Base-by-base conservation (phyloP, 306 rosid genomes). In the Glycine tomentella region DNA sequence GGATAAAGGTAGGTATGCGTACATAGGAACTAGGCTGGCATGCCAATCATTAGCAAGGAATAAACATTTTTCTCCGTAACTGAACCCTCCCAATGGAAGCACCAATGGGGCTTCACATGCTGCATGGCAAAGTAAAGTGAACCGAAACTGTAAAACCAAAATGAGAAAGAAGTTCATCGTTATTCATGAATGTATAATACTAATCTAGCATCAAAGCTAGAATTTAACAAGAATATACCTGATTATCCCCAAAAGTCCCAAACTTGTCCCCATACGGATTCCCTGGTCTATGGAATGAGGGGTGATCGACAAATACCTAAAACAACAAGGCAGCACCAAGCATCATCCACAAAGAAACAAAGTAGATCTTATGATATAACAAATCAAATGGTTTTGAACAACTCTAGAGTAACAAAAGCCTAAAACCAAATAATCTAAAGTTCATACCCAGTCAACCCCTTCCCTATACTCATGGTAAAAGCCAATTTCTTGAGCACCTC, bases 51-150 rank as follows among this genome's bases (percentile, higher is more conserved):
- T 94, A 79, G 77, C 91, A 14, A 94, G 87, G 89, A 94, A 94
- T 48, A 92, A 38, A 76, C 91, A 88, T 56, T 87, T 89, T 81
- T 94, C 95, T 44, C 98, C 98, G 9, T 88, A 92, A 70, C 87
- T 89, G 86, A 63, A 90, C 12, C 98, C 98, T 84, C 97, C 97
- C 84, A 94, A 76, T 70, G 94, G 90, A 89, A 94, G 97, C 84
- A 89, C 94, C 82, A 94, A 80, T 14, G 98, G 98, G 15, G 97
- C 98, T 84, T 94, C 98, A 88, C 97, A 92, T 16, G 97, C 98
- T 85, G 98, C 97, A 86, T 92, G 87, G 88, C 88, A 83, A 88
- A 94, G 95, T 80, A 94, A 94, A 90, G 98, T 86, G 97, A 89
- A 94, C 95, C 98, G 91, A 87, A 87, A 92, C 98, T 94, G 95